Base-by-base conservation (phyloP, 768 basidiomycete genomes). In the Boletellus ananiceps region DNA sequence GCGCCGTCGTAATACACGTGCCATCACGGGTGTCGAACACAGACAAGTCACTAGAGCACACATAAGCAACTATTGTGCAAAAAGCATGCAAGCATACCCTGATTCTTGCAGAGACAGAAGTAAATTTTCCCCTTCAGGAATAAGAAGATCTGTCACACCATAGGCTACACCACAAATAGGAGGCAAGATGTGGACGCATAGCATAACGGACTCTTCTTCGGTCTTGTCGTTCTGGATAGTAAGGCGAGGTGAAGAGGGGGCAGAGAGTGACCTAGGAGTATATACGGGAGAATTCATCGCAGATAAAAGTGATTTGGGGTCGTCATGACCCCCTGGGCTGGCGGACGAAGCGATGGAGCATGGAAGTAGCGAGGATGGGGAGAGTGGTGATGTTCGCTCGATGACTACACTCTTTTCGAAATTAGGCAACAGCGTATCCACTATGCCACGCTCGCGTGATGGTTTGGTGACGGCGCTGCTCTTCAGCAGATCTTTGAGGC, bases 401-500 rank as follows among this genome's bases (percentile, higher is more conserved):
- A 62, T 40, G 35, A 57, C 49, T 0, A 54, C 27, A 0, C 57
- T 57, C 47, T 62, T 70, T 2, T 74, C 72, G 21, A 67, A 59
- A 8, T 50, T 60, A 1, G 65, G 61, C 8, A 66, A 31, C 3
- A 69, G 32, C 27, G 65, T 47, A 15, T 76, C 76, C 16, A 58
- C 59, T 25, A 68, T 52, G 25, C 62, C 29, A 14, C 67, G 56
- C 27, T 65, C 65, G 42, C 61, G 63, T 8, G 41, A 2, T 13
- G 49, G 49, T 54, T 59, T 69, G 25, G 67, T 80, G 15, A 67
- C 71, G 31, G 69, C 68, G 48, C 64, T 76, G 9, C 78, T 80
- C 57, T 82, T 84, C 29, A 92, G 65, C 60, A 92, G 73, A 32
- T 82, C 84, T 61, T 86, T 88, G 52, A 92, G 72, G 56, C 81